Conservation (phyloP, 805 yeast genomes). For the Yamadazyma endophytica region DNA sequence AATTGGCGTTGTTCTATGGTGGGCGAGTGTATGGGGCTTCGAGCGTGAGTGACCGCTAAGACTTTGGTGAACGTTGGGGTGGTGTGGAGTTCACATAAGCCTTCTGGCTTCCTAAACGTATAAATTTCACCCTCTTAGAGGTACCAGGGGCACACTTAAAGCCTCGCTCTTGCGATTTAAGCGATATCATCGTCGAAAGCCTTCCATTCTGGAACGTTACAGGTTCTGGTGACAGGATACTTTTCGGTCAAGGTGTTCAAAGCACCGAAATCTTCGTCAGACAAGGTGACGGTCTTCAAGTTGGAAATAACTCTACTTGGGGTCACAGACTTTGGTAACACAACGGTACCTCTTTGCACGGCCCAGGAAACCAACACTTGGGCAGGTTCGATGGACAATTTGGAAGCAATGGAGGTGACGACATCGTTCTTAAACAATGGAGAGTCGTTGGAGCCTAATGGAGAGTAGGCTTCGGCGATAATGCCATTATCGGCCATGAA, state of each 20-base stretch:
- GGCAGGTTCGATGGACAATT: conserved; percentile 28
- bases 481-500: conserved; percentile 55
- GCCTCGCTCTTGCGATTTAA: too few species aligned
- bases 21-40: too few species aligned
- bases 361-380: conserved; percentile 38
- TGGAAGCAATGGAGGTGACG: conserved; percentile 24
- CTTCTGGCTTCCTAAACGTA: too few species aligned
- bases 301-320: conserved; percentile 33
- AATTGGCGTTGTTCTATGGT: too few species aligned
- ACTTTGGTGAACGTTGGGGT: too few species aligned
- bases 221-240: conserved; percentile 32
- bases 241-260: conserved; percentile 27
- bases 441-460: conserved; percentile 46
- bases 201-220: conserved; percentile 14
- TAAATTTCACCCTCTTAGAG: neutral
- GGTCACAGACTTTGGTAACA: conserved; percentile 36
- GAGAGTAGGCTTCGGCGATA: conserved; percentile 76
- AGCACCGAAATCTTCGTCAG: conserved; percentile 32
- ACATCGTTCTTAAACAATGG: conserved; percentile 32
- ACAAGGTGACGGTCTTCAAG: conserved; percentile 30
- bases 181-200: conserved; percentile 11
- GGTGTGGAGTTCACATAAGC: too few species aligned
- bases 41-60: too few species aligned
- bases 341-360: conserved; percentile 33
- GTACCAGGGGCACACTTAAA: too few species aligned